Evolutionary conservation across 805 yeast species (phyloP).

Genomic region (Metschnikowia gruessii): DNA sequence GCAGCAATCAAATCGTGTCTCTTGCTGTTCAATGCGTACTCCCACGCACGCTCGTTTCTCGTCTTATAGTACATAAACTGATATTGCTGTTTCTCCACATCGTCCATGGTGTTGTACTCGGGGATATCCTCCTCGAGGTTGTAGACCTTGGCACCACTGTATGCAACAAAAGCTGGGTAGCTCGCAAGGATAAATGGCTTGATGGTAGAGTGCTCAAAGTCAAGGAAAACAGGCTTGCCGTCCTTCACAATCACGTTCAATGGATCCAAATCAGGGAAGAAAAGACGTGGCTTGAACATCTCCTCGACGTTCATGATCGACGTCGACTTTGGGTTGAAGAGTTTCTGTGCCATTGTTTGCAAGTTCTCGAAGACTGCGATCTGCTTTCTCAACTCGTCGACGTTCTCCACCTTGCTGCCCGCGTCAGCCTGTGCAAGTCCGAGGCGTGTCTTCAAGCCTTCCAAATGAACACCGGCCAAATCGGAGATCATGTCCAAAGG

Average conservation of each 20-base stretch:
- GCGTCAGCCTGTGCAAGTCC: constrained; percentile 55
- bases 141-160: constrained; percentile 86
- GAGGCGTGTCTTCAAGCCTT: constrained; percentile 52
- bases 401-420: constrained; percentile 43
- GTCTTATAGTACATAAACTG: constrained; percentile 86
- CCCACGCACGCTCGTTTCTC: constrained; percentile 89
- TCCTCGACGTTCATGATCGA: constrained; percentile 61
- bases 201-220: constrained; percentile 76
- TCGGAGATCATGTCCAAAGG: constrained; percentile 64
- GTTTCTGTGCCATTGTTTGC: constrained; percentile 49
- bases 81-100: constrained; percentile 73
- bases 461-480: constrained; percentile 65
- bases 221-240: constrained; percentile 55
- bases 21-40: constrained; percentile 62
- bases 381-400: constrained; percentile 45
- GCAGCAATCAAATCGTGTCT: constrained; percentile 70
- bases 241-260: constrained; percentile 64
- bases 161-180: constrained; percentile 80
- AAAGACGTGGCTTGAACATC: constrained; percentile 68
- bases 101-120: constrained; percentile 62
- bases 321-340: constrained; percentile 53
- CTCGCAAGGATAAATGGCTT: constrained; percentile 79
- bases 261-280: constrained; percentile 86
- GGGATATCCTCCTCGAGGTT: constrained; percentile 72
- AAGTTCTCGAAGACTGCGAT: constrained; percentile 63